Conservation (phyloP, 2,329 filamentous ascomycete genomes). For the Ophiocordyceps robertsii region DNA sequence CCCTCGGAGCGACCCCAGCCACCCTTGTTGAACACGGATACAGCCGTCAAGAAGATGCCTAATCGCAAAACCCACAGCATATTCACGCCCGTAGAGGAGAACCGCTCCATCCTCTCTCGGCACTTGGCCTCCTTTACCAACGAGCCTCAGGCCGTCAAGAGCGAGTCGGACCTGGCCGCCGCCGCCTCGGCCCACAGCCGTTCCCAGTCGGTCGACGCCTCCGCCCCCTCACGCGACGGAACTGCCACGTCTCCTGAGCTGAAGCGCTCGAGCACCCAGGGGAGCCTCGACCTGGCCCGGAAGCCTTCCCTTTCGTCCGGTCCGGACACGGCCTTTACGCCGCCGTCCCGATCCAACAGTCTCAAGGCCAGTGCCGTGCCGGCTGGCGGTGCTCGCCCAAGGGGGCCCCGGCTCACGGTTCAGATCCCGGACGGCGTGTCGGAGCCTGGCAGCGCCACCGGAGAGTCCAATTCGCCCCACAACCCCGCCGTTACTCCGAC, state of each 20-base stretch:
- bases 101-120: conserved; percentile 73
- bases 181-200: conserved; percentile 23
- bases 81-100: conserved; percentile 94
- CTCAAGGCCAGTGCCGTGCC: conserved; percentile 35
- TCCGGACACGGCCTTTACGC: conserved; percentile 50
- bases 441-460: conserved; percentile 60
- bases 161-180: conserved; percentile 18
- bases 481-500: conserved; percentile 46
- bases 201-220: conserved; percentile 52
- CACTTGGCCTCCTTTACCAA: conserved; percentile 59
- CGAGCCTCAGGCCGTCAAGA: conserved; percentile 29
- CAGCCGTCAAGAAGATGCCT: conserved; percentile 47
- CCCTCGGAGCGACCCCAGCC: conserved; percentile 31
- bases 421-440: conserved; percentile 90
- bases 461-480: conserved; percentile 52
- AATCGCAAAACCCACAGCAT: conserved; percentile 82
- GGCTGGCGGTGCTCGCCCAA: conserved; percentile 57
- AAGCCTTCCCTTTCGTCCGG: conserved; percentile 45
- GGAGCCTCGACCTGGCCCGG: conserved; percentile 29
- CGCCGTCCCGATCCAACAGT: conserved; percentile 69
- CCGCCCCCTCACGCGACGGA: conserved; percentile 38
- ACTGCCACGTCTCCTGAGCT: conserved; percentile 42
- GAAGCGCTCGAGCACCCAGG: conserved; percentile 34
- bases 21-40: conserved; percentile 35
- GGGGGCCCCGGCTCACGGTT: conserved; percentile 70